Conservation (phyloP, 495 filamentous ascomycete species). For the Aspergillus incahuasiensis region DNA sequence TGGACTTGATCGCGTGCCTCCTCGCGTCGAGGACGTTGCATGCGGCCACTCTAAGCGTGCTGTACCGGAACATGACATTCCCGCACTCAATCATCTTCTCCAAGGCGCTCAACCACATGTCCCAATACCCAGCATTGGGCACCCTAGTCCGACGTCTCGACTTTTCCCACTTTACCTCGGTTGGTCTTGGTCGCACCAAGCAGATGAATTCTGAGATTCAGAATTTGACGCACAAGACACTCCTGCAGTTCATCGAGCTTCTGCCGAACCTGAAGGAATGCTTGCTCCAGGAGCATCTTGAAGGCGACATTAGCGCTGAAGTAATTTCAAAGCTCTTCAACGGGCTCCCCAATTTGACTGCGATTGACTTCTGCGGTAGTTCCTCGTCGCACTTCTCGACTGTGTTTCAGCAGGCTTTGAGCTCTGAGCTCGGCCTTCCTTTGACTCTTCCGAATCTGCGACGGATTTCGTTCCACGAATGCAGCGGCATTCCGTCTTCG, state of each 20-base stretch:
- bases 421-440: conserved; percentile 38
- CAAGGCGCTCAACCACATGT: conserved; percentile 73
- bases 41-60: conserved; percentile 67
- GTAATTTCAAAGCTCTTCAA: conserved; percentile 70
- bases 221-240: conserved; percentile 73
- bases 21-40: conserved; percentile 73
- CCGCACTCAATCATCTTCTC: conserved; percentile 83
- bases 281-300: conserved; percentile 76
- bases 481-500: conserved; percentile 63
- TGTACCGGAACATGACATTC: conserved; percentile 81
- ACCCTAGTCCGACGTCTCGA: conserved; percentile 77
- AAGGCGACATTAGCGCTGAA: conserved; percentile 66
- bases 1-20: conserved; percentile 74
- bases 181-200: conserved; percentile 72
- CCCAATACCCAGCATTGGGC: conserved; percentile 64
- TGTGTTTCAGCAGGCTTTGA: conserved; percentile 49
- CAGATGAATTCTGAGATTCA: conserved; percentile 76
- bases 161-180: conserved; percentile 85
- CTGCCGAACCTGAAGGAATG: conserved; percentile 77
- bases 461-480: conserved; percentile 76
- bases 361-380: conserved; percentile 76
- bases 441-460: conserved; percentile 53
- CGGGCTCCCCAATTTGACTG: conserved; percentile 60
- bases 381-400: conserved; percentile 65
- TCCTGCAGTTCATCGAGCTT: conserved; percentile 70